These are phyloP conservation scores for Neopestalotiopsis sp. DNA, from an alignment of 2,329 filamentous ascomycete genomes.

Conservation along the genomic window DNA sequence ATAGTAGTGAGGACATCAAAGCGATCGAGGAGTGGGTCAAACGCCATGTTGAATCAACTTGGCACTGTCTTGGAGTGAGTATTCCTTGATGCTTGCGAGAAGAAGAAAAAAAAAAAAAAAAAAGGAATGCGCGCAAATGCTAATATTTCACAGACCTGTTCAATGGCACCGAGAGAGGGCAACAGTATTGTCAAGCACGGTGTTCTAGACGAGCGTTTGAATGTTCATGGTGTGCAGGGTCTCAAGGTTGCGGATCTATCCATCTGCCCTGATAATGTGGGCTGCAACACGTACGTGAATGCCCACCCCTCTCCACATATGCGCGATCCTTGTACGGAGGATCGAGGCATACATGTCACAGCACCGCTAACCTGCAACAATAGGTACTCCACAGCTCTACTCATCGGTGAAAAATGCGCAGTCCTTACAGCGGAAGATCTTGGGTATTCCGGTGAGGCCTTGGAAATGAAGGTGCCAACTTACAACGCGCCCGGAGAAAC, in stretches of 20 bases:
- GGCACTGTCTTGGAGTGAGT: constrained; percentile 65
- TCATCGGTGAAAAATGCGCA: constrained; percentile 78
- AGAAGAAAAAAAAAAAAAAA: not conserved
- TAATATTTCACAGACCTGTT: constrained; percentile 61
- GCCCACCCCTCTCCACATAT: constrained; percentile 18
- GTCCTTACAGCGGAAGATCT: constrained; percentile 74
- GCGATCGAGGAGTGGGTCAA: constrained; percentile 73
- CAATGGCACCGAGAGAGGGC: constrained; percentile 76
- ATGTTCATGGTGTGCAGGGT: constrained; percentile 77
- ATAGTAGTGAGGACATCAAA: constrained; percentile 66
- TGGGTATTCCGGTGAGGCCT: constrained; percentile 72
- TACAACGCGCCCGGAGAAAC: constrained; percentile 63
- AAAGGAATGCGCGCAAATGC: not conserved
- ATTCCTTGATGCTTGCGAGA: not conserved
- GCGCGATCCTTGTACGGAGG: not conserved
- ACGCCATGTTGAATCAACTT: constrained; percentile 77
- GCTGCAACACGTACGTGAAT: constrained; percentile 64
- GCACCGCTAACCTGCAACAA: not conserved
- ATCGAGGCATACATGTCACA: not conserved
- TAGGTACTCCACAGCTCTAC: constrained; percentile 70
- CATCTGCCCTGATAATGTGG: constrained; percentile 81
- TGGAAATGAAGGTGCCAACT: constrained; percentile 77
- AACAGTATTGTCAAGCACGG: constrained; percentile 83
- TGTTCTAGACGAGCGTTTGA: constrained; percentile 77
- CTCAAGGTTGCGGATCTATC: constrained; percentile 79